Evolutionary conservation across 2,329 filamentous ascomycete genomes (phyloP).

Genomic region (Ascochyta koolunga): DNA sequence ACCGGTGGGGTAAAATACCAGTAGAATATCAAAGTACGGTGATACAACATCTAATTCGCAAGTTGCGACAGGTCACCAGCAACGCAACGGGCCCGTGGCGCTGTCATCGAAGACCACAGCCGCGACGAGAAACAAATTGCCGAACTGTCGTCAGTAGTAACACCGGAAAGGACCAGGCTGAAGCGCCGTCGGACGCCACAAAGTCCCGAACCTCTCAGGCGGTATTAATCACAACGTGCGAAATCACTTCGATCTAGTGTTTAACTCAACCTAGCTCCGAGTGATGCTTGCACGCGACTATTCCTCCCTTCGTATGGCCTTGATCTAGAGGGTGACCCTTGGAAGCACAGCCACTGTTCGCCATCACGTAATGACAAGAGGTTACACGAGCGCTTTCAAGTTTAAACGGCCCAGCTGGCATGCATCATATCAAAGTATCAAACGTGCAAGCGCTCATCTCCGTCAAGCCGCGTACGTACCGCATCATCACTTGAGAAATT

Average conservation of each 20-base stretch:
- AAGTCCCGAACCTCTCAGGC: conserved; percentile 23
- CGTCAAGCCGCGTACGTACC: neutral
- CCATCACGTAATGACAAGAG: neutral
- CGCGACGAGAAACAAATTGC: conserved; percentile 14
- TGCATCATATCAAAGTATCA: neutral
- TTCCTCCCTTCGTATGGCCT: neutral
- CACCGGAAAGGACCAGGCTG: conserved; percentile 18
- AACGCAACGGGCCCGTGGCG: conserved; percentile 21
- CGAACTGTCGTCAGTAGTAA: conserved; percentile 21
- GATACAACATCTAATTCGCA: conserved; percentile 17
- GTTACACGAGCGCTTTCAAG: conserved; percentile 5
- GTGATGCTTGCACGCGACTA: neutral
- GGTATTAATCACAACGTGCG: conserved; percentile 19
- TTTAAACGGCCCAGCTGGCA: conserved; percentile 9
- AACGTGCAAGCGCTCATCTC: conserved; percentile 11
- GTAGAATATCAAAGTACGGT: conserved; percentile 7
- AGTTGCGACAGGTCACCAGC: conserved; percentile 15
- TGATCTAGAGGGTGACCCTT: neutral
- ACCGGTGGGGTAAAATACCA: conserved; percentile 23
- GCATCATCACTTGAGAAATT: neutral
- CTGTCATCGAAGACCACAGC: conserved; percentile 24
- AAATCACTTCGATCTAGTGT: neutral
- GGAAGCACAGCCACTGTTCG: neutral
- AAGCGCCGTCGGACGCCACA: conserved; percentile 23
- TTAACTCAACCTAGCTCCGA: neutral